Percentiles rank a stretch among this genome's conserved stretches.
phyloP scores from a whole-genome alignment of 805 yeast genomes.

The Saccharomycopsis fodiens region DNA sequence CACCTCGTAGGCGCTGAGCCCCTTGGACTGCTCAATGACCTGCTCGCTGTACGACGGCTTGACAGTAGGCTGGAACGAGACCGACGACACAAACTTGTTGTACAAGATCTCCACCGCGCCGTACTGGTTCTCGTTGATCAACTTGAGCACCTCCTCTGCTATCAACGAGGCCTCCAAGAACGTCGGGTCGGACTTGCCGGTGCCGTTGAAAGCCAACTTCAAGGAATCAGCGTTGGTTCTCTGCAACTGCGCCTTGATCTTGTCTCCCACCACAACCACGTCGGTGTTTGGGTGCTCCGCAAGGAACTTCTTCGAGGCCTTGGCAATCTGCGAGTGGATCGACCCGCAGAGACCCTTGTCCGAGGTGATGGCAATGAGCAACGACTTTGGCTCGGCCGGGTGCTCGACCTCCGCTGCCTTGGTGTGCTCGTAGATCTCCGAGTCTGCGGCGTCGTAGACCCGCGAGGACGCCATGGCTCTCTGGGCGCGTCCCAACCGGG shows the following conservation, averaged over 20 bases:
- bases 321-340: constrained; percentile 90
- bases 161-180: constrained; percentile 84
- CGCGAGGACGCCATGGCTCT: constrained; percentile 87
- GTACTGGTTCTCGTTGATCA: constrained; percentile 52
- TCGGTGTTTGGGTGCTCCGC: constrained; percentile 61
- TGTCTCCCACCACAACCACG: constrained; percentile 88
- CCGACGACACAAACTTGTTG: constrained; percentile 83
- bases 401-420: constrained; percentile 57
- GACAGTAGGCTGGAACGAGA: constrained; percentile 79
- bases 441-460: constrained; percentile 72
- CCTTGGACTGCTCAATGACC: constrained; percentile 77
- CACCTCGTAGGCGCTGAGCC: constrained; percentile 73
- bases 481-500: constrained; percentile 92
- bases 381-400: constrained; percentile 49
- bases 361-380: constrained; percentile 83
- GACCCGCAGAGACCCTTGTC: constrained; percentile 99
- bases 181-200: constrained; percentile 96
- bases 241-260: constrained; percentile 77
- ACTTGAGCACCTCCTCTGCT: constrained; percentile 70
- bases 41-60: constrained; percentile 60
- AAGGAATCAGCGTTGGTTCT: constrained; percentile 72
- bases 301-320: constrained; percentile 69
- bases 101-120: constrained; percentile 71
- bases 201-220: constrained; percentile 75
- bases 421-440: constrained; percentile 71